Base-by-base conservation (phyloP, 805 yeast genomes). In the Teunomyces pallodes region DNA sequence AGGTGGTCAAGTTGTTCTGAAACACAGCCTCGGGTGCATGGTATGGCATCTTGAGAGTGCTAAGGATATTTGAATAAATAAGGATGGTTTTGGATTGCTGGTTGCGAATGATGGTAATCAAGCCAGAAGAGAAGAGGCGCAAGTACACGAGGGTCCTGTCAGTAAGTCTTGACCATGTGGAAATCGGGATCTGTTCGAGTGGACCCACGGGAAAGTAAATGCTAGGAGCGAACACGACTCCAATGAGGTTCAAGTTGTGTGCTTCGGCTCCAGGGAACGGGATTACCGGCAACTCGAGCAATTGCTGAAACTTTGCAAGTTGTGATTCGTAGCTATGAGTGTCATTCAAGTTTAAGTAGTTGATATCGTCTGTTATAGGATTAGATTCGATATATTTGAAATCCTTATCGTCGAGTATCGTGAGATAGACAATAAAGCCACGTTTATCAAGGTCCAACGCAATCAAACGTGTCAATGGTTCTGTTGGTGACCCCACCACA, bases 371-470 rank as follows among this genome's bases (percentile, higher is more conserved):
- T 12, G 85, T 81, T 41, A 83, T 76, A 49, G 86, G 87, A 51
- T 70, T 78, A 31, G 70, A 58, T 51, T 77, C 79, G 42, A 82
- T 70, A 46, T 76, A 76, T 54, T 66, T 70, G 39, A 72, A 61
- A 51, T 84, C 89, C 52, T 73, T 75, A 27, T 83, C 88, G 50
- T 77, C 80, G n/a, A 79, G 62, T n/a, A 83, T 80, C 0, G 95
- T 83, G 53, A 89, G 74, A 61, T 85, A 89, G 3, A 90, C 90
- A 29, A 90, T 84, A 60, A 86, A 88, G 1, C 96, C 96, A 46
- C 96, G 72, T 40, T 77, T 77, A 53, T 87, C 90, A 53, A 89
- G 75, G 61, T 89, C 96, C 48, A 79, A 74, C 1, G 90, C 87
- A 28, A 89, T 67, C 45, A 83, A 73, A 48, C 87, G 75, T 0